Base-by-base conservation (phyloP, 805 yeast species). In the Teunomyces stri region DNA sequence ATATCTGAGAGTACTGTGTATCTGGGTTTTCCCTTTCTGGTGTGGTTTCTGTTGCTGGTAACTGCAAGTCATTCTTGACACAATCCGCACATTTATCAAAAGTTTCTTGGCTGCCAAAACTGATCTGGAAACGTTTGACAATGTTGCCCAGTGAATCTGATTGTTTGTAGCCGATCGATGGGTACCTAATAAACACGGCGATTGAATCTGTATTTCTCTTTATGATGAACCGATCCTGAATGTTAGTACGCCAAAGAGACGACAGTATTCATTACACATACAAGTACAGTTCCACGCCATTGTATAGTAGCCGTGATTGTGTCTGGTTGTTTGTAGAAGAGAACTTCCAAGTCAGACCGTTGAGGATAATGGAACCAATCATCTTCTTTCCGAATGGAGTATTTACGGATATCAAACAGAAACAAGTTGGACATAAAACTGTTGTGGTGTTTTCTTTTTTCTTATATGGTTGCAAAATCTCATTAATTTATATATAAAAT, bases 351-450 rank as follows among this genome's bases (percentile, higher is more conserved):
- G 33, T 60, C 65, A 7, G 65, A 50, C 16, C 67, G 44, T 35
- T 66, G 66, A 2, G 72, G 72, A 35, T 51, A 59, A 46, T 68
- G 72, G 45, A 52, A 49, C 72, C 72, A 68, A 9, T 37, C 40
- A 12, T 12, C 9, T 10, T 37, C 44, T 18, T 43, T 42, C 22
- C 39, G 37, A 11, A 45, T 33, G 34, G 46, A 46, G 22, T 34
- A 40, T 42, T 46, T 46, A n/a, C 43, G 29, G 30, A 49, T 36
- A 12, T 38, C 38, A 34, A 45, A 49, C n/a, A 47, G 38, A 34
- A 21, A 43, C 27, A 36, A 27, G 43, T 27, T 18, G 10, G 31
- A 27, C 43, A 39, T 39, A 15, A 15, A 2, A 18, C 9, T 21
- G 6, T 9, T 16, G 4, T 18, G 3, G 20, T 18, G 3, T 18